Evolutionary conservation across 495 filamentous ascomycete species (phyloP), one percentile per base, ranked within the genome.

Genomic region (Daldinia vernicosa): DNA sequence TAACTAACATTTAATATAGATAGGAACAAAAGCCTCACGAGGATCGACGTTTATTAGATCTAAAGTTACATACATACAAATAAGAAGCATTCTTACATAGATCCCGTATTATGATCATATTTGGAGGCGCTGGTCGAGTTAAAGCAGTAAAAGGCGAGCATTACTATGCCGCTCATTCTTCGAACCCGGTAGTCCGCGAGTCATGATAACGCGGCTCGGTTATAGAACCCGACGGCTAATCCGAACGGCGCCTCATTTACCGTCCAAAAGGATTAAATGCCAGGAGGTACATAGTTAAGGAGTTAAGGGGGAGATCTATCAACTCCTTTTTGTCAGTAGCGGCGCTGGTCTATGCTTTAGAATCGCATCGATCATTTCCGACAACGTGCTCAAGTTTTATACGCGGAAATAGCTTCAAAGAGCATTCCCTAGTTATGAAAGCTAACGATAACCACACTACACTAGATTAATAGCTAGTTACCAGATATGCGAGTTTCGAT

Each of bases 81-180:
- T 33, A 28, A 40, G 45, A 57, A 39, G n/a, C 27, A 70, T 55
- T 50, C 24, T 39, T 28, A 61, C 17, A 65, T 70, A 61, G 26
- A 65, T 70, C 37, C 60, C 35, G 27, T 63, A 45, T 47, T 47
- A 47, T 43, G 40, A 53, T 63, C 27, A 14, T 57, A 51, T 39
- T 53, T 63, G n/a, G 43, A 58, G 52, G 12, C 22, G n/a, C 63
- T 28, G 43, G 14, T 22, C 22, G 43, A 60, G 45, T 60, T 45
- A 15, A 15, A 59, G 55, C 35, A 54, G 56, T 35, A 67, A 67
- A 35, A 68, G 19, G 17, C 15, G 30, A 61, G 51, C 1, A 47
- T 47, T 47, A 47, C 17, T 47, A 47, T 22, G 43, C 19, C 43
- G 22, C 19, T 47, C 22, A 47, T 19, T 47, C 19, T 47, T 24